Evolutionary conservation across 495 filamentous ascomycete genomes (phyloP), one percentile per base, ranked within the genome.

Genomic region (Tuber aestivum): DNA sequence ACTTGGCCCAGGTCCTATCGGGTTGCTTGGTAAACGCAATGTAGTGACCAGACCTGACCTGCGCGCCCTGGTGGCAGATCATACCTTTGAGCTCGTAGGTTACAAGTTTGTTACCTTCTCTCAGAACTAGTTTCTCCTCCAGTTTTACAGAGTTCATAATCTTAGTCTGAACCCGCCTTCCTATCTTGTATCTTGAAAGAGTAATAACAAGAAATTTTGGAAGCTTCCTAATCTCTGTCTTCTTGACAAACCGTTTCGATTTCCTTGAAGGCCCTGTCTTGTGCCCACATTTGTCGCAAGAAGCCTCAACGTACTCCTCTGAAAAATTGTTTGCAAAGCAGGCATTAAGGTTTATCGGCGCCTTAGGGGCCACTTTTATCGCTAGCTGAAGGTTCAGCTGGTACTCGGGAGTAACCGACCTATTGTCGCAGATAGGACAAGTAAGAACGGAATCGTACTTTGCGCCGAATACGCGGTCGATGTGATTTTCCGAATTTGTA

Each of bases 211-310:
- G 73, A 50, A 82, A 79, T 48, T 72, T 42, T 16, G 80, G 80
- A 20, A 77, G 27, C 6, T 44, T 74, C 61, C 73, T 76, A 16
- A 81, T 74, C 38, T 78, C 80, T 38, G 73, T 73, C 42, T 75
- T 73, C 71, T 81, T 81, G 12, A 37, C 69, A 23, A 81, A 81
- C 27, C 27, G 27, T 32, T 78, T 75, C 32, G 73, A 72, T 41
- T 75, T 70, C 69, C 78, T 75, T 1, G 45, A 75, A 35, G 75
- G 74, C 23, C 81, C 73, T 21, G 78, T 72, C n/a, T 73, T 79
- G 40, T 65, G 69, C 41, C 82, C 82, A 38, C 81, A 82, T 44
- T 79, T 82, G 41, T 82, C 81, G 20, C 80, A 82, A 8, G 74
- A 75, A 18, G 81, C 81, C 41, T 82, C 77, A 2, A 82, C 81